phyloP scores from a whole-genome alignment of 371 early-diverging fungal genomes.

The Actinomucor elegans region DNA sequence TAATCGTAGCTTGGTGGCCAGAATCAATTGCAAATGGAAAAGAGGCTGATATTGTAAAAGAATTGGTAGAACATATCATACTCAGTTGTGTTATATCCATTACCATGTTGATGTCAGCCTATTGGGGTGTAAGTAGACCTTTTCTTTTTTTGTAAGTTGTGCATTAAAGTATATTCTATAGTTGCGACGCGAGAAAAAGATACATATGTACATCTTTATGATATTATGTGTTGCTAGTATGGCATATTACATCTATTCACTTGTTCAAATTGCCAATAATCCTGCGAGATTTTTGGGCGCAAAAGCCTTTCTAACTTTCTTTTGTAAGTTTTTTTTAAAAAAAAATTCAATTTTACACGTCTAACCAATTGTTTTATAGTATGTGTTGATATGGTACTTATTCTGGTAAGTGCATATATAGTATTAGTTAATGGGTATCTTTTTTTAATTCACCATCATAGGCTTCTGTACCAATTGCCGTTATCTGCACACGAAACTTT shows the following conservation, averaged over 20 bases:
- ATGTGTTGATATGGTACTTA: slow-evolving; percentile 31
- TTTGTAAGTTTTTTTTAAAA: slow-evolving; percentile 37
- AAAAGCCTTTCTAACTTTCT: slow-evolving; percentile 71
- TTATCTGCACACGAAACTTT: slow-evolving; percentile 30
- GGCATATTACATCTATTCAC: slow-evolving; percentile 73
- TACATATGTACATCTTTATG: slow-evolving; percentile 60
- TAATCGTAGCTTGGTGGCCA: slow-evolving; percentile 62
- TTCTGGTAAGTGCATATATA: slow-evolving; percentile 18
- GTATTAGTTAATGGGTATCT: not conserved
- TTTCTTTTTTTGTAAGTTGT: too few species aligned
- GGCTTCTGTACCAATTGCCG: slow-evolving; percentile 27
- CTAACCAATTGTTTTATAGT: slow-evolving; percentile 2
- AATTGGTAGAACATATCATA: slow-evolving; percentile 64
- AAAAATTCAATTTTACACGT: not conserved
- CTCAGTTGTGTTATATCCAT: slow-evolving; percentile 75
- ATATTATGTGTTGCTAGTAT: slow-evolving; percentile 52
- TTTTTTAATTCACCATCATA: too few species aligned
- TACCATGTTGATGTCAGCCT: slow-evolving; percentile 67
- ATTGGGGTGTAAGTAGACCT: slow-evolving; percentile 66
- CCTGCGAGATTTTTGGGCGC: slow-evolving; percentile 54
- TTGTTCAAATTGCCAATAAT: slow-evolving; percentile 64
- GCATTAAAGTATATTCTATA: too few species aligned
- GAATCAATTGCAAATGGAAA: slow-evolving; percentile 41
- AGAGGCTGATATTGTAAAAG: slow-evolving; percentile 49
- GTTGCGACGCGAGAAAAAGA: slow-evolving; percentile 52